Evolutionary conservation across 768 basidiomycete species (phyloP), one percentile per base, ranked within the genome.

Genomic region (Phallus indusiatus): DNA sequence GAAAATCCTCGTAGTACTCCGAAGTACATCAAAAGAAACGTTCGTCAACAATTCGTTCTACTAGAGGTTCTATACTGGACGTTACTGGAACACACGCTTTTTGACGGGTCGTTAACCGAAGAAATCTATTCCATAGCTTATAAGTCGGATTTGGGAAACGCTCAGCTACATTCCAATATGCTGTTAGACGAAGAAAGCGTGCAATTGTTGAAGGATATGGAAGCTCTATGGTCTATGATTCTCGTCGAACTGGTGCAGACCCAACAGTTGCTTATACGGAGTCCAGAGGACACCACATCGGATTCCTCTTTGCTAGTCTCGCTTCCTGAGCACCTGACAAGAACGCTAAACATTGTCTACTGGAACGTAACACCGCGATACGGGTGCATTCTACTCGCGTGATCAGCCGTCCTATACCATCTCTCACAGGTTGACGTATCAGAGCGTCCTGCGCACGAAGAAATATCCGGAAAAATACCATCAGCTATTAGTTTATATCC

Each of bases 41-140:
- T 79, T 34, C 81, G 80, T 65, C 86, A 94, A 66, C 94, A 95
- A 68, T 73, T 92, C 47, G 83, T 84, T 11, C 67, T 93, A 47
- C 73, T 96, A 53, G 91, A 96, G 64, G 81, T 94, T 35, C 75
- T 96, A 49, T 97, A 96, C 71, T 90, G 90, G 82, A 79, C 84
- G 5, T 85, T 93, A 81, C 94, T 87, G 84, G 83, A 80, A 12
- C 85, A 82, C 72, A n/a, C n/a, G n/a, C n/a, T n/a, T n/a, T n/a
- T n/a, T n/a, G n/a, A n/a, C n/a, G n/a, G n/a, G n/a, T n/a, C 78
- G 3, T 66, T 87, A 58, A 84, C 90, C 28, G 75, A 78, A 63
- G 73, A 74, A 56, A 78, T 93, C 37, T 82, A 84, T 68, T 77
- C 84, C 60, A 76, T 82, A 1, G 84, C 85, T 6, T 86, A 85